Evolutionary conservation across 2,329 filamentous ascomycete genomes (phyloP).

Genomic region (Claviceps arundinis): DNA sequence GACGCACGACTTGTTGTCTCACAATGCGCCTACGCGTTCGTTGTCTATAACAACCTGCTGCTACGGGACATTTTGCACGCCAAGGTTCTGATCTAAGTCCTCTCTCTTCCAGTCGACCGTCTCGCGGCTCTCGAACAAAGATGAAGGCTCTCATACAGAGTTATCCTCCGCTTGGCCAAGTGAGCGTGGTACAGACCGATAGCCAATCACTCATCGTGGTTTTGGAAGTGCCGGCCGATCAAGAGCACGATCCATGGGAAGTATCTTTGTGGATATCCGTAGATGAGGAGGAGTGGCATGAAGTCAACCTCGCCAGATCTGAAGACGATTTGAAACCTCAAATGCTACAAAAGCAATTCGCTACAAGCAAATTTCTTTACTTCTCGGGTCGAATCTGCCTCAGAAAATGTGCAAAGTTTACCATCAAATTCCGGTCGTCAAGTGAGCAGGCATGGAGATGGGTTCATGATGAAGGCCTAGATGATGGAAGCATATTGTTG

Average conservation of each 20-base stretch:
- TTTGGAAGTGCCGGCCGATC: conserved; percentile 48
- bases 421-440: conserved; percentile 51
- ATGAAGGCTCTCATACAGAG: conserved; percentile 30
- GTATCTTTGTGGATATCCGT: conserved; percentile 58
- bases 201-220: conserved; percentile 52
- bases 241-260: conserved; percentile 50
- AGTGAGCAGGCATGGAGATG: conserved; percentile 51
- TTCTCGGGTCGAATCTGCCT: conserved; percentile 41
- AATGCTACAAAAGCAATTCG: conserved; percentile 30
- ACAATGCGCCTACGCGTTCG: neutral
- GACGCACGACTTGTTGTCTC: neutral
- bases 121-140: neutral
- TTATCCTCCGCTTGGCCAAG: conserved; percentile 63
- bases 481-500: conserved; percentile 49
- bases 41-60: neutral
- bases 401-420: conserved; percentile 44
- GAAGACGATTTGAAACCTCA: conserved; percentile 25
- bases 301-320: conserved; percentile 31
- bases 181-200: conserved; percentile 42
- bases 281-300: conserved; percentile 41
- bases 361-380: conserved; percentile 27
- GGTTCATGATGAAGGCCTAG: conserved; percentile 49
- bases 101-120: neutral
- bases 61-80: neutral
- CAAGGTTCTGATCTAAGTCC: neutral